A percentile compares a stretch with the other conserved stretches of the same genome.
These are phyloP conservation scores for Trametes gibbosa DNA, from an alignment of 768 basidiomycete genomes.

Conservation along the genomic window DNA sequence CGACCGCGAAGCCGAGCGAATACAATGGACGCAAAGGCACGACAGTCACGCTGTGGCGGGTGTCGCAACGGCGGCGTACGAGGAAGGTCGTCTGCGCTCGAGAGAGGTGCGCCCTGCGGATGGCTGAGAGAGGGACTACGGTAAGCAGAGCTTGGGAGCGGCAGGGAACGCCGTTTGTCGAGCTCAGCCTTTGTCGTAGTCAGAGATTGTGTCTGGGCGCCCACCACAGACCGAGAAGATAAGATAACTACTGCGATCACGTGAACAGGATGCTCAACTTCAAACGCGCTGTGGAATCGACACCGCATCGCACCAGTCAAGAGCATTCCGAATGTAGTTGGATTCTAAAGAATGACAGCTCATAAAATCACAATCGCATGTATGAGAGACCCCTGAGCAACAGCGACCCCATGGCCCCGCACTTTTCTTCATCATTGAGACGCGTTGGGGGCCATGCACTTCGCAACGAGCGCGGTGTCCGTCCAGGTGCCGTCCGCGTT, in stretches of 20 bases:
- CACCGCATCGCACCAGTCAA: too few relatives aligned
- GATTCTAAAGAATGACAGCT: too few relatives aligned
- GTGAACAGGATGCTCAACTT: background rate
- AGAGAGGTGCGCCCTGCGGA: too few relatives aligned
- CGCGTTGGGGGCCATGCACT: conserved; percentile 16
- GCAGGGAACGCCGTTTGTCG: background rate
- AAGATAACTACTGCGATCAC: background rate
- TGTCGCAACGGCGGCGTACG: background rate
- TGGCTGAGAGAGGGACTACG: background rate
- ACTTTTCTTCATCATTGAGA: background rate
- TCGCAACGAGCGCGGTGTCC: conserved; percentile 37
- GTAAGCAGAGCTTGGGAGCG: background rate
- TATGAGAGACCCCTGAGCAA: too few relatives aligned
- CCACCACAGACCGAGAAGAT: background rate
- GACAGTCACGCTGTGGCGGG: background rate
- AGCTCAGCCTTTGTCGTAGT: background rate
- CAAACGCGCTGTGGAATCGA: background rate
- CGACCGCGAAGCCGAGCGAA: background rate
- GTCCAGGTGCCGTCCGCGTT: conserved; percentile 38
- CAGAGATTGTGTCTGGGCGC: too few relatives aligned
- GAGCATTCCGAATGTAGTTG: too few relatives aligned
- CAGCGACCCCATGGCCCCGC: too few relatives aligned
- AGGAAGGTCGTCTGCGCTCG: background rate
- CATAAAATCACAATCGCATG: too few relatives aligned
- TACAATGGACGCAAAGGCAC: background rate